Evolutionary conservation across 148 eudicot species (phyloP).

Genomic region (Rhododendron griersonianum): DNA sequence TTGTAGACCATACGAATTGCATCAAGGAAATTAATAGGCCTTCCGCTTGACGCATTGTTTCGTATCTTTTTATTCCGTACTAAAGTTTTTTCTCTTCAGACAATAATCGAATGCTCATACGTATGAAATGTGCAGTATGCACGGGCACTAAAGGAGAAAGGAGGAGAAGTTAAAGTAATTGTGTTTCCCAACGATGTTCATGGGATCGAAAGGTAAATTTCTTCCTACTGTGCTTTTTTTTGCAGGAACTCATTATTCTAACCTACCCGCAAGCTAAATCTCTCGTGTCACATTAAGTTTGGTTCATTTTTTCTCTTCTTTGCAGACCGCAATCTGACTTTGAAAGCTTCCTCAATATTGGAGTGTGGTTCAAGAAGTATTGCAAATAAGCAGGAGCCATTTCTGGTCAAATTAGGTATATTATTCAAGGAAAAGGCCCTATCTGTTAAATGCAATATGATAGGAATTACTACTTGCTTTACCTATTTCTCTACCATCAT

Average conservation of each 20-base stretch:
- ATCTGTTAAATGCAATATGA: not conserved
- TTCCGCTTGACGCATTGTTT: not conserved
- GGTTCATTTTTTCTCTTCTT: constrained; percentile 19
- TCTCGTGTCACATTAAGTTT: not conserved
- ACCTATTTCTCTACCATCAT: constrained; percentile 3
- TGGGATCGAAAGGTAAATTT: constrained; percentile 56
- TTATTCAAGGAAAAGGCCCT: not conserved
- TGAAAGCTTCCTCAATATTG: constrained; percentile 85
- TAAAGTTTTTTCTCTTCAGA: not conserved
- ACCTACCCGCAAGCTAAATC: not conserved
- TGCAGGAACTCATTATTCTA: not conserved
- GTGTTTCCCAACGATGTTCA: constrained; percentile 82
- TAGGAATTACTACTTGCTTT: not conserved
- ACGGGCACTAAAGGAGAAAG: constrained; percentile 79
- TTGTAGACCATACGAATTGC: not conserved
- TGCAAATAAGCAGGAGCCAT: constrained; percentile 37
- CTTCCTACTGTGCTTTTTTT: not conserved
- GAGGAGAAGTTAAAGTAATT: constrained; percentile 63
- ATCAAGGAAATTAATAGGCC: not conserved
- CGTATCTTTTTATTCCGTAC: not conserved
- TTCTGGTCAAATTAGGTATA: not conserved
- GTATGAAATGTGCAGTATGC: constrained; percentile 48
- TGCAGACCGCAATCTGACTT: constrained; percentile 91
- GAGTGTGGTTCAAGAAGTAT: constrained; percentile 91
- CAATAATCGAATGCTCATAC: not conserved